These are phyloP conservation scores for Chalciporus chontae DNA, from an alignment of 768 basidiomycete genomes.

Conservation along the genomic window DNA sequence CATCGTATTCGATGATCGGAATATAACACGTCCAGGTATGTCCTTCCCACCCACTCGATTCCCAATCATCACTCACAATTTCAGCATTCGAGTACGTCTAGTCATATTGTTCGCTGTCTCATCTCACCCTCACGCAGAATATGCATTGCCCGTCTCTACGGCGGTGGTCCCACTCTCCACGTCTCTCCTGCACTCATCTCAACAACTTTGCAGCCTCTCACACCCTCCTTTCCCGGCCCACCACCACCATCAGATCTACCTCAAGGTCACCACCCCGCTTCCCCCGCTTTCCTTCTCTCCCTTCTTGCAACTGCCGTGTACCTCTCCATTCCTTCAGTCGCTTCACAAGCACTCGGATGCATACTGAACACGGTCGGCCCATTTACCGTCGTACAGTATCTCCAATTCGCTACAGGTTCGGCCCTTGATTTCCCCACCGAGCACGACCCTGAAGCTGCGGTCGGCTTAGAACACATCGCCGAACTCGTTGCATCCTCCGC, in stretches of 20 bases:
- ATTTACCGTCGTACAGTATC: constrained; percentile 69
- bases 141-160: constrained; percentile 84
- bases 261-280: constrained; percentile 63
- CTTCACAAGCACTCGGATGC: constrained; percentile 68
- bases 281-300: constrained; percentile 79
- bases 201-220: constrained; percentile 64
- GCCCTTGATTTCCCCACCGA: constrained; percentile 45
- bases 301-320: constrained; percentile 85
- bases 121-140: constrained; percentile 45
- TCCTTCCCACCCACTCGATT: constrained; percentile 9
- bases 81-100: constrained; percentile 83
- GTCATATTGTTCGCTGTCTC: neutral
- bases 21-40: constrained; percentile 84
- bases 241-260: constrained; percentile 34
- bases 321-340: constrained; percentile 74
- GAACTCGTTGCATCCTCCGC: constrained; percentile 40
- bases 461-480: constrained; percentile 69
- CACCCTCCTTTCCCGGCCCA: constrained; percentile 51
- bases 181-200: constrained; percentile 65
- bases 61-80: neutral
- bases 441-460: constrained; percentile 55
- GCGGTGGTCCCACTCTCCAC: constrained; percentile 74
- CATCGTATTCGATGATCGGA: constrained; percentile 76
- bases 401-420: constrained; percentile 77
- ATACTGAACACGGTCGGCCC: constrained; percentile 78